Percentiles rank a stretch among this genome's conserved stretches.
Conservation (phyloP, 139 green algal species). For the Spirogloea muscicola region DNA sequence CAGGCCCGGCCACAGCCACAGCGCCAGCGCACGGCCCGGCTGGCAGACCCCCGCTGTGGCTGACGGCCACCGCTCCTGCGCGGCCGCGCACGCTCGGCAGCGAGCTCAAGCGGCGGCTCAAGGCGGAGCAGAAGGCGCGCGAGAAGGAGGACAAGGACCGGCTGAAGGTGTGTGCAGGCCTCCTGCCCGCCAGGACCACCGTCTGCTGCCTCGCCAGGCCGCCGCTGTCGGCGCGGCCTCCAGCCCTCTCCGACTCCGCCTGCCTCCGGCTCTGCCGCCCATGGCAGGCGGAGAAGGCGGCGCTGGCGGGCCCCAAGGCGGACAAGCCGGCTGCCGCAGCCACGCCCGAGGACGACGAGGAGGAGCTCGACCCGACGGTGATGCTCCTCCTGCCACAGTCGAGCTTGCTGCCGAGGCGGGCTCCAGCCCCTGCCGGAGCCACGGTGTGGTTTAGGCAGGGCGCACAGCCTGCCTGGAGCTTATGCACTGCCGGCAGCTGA, state of each 20-base stretch:
- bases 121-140: slow-evolving; percentile 46
- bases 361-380: slow-evolving; percentile 41
- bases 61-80: not conserved
- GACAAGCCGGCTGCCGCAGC: slow-evolving; percentile 10
- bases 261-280: too few relatives aligned
- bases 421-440: too few relatives aligned
- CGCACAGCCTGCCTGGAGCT: too few relatives aligned
- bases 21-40: too few relatives aligned
- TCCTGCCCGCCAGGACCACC: not conserved
- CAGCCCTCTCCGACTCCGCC: not conserved
- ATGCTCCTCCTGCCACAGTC: too few relatives aligned
- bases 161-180: slow-evolving; percentile 33
- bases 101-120: slow-evolving; percentile 48
- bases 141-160: slow-evolving; percentile 49
- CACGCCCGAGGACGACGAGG: slow-evolving; percentile 31
- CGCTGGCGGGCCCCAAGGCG: slow-evolving; percentile 3
- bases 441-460: too few relatives aligned
- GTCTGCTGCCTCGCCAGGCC: not conserved
- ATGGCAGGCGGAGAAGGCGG: slow-evolving; percentile 34
- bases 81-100: slow-evolving; percentile 1
- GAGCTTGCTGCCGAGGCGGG: too few relatives aligned
- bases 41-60: too few relatives aligned
- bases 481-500: too few relatives aligned
- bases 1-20: too few relatives aligned
- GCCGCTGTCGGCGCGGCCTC: not conserved